Conservation (phyloP, 139 green algal species). For the Chlorella sp. region DNA sequence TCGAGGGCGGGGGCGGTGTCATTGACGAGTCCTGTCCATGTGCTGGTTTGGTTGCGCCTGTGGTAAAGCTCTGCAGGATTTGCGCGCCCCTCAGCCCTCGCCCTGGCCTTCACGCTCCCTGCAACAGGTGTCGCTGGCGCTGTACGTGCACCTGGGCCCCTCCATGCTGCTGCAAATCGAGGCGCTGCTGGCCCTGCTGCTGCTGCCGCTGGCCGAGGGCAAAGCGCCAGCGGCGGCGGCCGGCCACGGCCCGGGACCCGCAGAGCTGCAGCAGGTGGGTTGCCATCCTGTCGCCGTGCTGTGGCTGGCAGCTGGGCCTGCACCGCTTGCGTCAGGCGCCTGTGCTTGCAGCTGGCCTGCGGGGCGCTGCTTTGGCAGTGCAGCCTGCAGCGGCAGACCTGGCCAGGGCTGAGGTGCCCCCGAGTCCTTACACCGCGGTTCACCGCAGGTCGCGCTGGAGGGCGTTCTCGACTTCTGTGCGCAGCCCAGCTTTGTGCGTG, state of each 20-base stretch:
- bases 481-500: slow-evolving; percentile 85
- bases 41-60: background rate
- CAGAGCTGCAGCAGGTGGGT: slow-evolving; percentile 77
- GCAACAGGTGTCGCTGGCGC: slow-evolving; percentile 62
- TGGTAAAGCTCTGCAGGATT: background rate
- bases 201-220: slow-evolving; percentile 89
- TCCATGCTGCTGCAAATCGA: slow-evolving; percentile 88
- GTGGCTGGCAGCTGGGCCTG: too few relatives aligned
- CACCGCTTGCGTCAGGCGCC: too few relatives aligned
- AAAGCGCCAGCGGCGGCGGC: background rate
- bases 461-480: slow-evolving; percentile 89
- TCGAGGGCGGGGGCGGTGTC: background rate
- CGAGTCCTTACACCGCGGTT: too few relatives aligned
- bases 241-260: slow-evolving; percentile 4
- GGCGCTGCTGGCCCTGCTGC: slow-evolving; percentile 75
- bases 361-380: too few relatives aligned
- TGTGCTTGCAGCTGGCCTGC: too few relatives aligned
- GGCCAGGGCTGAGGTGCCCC: too few relatives aligned
- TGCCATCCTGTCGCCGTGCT: too few relatives aligned
- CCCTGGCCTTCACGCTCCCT: background rate
- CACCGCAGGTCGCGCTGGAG: slow-evolving; percentile 75
- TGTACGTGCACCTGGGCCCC: slow-evolving; percentile 81
- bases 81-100: background rate
- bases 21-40: background rate
- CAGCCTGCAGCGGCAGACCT: too few relatives aligned